A percentile compares a stretch with the other conserved stretches of the same genome.
Conservation (phyloP, 2,329 filamentous ascomycete genomes). For the Pseudohalonectria lignicola region DNA sequence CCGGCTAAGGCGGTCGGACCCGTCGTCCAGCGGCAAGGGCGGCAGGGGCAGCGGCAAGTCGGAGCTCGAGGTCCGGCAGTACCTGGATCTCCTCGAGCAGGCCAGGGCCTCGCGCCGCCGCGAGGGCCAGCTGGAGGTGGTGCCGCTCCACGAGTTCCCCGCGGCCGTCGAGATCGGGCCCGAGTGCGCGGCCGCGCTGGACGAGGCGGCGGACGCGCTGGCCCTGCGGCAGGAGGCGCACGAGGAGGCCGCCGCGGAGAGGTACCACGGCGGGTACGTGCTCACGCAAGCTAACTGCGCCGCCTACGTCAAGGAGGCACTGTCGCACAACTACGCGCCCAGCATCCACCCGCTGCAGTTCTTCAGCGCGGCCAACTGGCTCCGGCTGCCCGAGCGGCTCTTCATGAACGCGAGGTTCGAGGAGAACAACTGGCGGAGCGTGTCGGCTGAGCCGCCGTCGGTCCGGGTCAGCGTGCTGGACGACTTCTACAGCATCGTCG, state of each 20-base stretch:
- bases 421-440: conserved; percentile 56
- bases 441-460: conserved; percentile 53
- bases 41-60: conserved; percentile 59
- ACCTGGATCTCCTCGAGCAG: conserved; percentile 51
- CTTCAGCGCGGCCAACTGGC: conserved; percentile 48
- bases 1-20: too few relatives aligned
- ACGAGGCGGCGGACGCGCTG: conserved; percentile 56
- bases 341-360: conserved; percentile 39
- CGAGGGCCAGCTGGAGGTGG: conserved; percentile 18
- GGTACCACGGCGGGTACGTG: conserved; percentile 57
- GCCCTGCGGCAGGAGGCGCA: conserved; percentile 51
- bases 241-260: conserved; percentile 45
- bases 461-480: conserved; percentile 66
- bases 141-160: conserved; percentile 44
- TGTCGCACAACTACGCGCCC: conserved; percentile 5
- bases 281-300: conserved; percentile 30
- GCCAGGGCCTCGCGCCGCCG: conserved; percentile 25
- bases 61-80: conserved; percentile 60
- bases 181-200: conserved; percentile 54
- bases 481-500: conserved; percentile 59
- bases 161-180: conserved; percentile 62
- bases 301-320: conserved; percentile 5
- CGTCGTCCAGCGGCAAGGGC: too few relatives aligned
- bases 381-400: conserved; percentile 50
- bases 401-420: conserved; percentile 64